A percentile compares a stretch with the other conserved stretches of the same genome.
phyloP scores from a whole-genome alignment of 192 early-diverging fungal species.

The Mortierella alpina region DNA sequence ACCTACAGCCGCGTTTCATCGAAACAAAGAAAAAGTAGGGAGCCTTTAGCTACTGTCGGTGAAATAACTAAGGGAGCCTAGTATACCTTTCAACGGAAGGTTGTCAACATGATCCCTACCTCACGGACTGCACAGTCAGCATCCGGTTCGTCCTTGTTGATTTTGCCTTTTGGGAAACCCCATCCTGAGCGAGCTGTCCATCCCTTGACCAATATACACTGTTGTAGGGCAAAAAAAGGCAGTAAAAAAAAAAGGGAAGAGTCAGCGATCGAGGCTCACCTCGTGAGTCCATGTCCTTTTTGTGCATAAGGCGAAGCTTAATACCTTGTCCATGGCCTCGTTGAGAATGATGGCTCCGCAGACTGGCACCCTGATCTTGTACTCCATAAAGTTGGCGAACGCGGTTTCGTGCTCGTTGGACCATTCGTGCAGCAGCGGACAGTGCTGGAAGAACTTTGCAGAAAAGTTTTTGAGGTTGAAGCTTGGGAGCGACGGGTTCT shows the following conservation, averaged over 20 bases:
- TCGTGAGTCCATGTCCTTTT: not conserved
- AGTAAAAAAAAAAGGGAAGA: not conserved
- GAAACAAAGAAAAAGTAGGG: not conserved
- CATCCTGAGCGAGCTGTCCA: slow-evolving; percentile 91
- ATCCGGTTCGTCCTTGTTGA: slow-evolving; percentile 96
- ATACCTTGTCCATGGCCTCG: slow-evolving; percentile 76
- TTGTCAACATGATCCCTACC: slow-evolving; percentile 54
- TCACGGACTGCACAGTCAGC: slow-evolving; percentile 91
- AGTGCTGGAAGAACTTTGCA: slow-evolving; percentile 86
- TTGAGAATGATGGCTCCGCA: slow-evolving; percentile 98
- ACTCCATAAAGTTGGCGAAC: slow-evolving; percentile 93
- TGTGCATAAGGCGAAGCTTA: not conserved
- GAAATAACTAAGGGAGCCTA: slow-evolving; percentile 12
- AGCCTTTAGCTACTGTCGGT: not conserved
- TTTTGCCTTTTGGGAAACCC: slow-evolving; percentile 99
- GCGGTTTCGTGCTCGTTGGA: slow-evolving; percentile 87
- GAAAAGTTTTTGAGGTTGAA: slow-evolving; percentile 89
- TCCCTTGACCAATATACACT: slow-evolving; percentile 91
- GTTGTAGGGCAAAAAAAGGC: not conserved
- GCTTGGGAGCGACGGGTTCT: slow-evolving; percentile 81
- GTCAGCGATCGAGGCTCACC: not conserved
- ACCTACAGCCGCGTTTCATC: slow-evolving; percentile 62
- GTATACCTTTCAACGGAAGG: not conserved
- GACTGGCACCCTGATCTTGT: slow-evolving; percentile 96
- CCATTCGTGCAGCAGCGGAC: slow-evolving; percentile 91